Percentiles rank a stretch among this genome's conserved stretches.
phyloP scores from a whole-genome alignment of 352 stramenopile species.

The Pythium sukuiense region DNA sequence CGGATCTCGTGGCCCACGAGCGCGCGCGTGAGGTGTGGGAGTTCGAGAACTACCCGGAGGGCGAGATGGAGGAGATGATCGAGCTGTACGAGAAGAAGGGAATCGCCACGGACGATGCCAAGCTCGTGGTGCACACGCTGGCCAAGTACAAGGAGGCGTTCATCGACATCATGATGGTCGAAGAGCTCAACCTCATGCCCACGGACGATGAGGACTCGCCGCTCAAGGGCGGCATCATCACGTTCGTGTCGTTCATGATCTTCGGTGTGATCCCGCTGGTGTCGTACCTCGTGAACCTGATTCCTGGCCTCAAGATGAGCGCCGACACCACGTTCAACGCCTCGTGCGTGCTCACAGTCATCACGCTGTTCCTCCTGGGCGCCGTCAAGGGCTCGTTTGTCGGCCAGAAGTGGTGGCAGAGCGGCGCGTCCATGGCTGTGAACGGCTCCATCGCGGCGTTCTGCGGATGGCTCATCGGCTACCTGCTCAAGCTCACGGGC shows the following conservation, averaged over 20 bases:
- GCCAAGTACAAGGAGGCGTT: conserved; percentile 98
- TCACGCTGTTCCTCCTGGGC: conserved; percentile 94
- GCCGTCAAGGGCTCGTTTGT: conserved; percentile 90
- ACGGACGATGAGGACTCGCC: conserved; percentile 92
- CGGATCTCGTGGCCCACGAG: conserved; percentile 94
- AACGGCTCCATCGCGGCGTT: conserved; percentile 73
- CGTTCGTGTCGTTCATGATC: conserved; percentile 89
- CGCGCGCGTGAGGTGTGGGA: conserved; percentile 92
- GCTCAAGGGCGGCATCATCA: conserved; percentile 81
- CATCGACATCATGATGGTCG: conserved; percentile 97
- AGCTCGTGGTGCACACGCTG: conserved; percentile 91
- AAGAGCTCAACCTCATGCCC: conserved; percentile 95
- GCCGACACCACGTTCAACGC: conserved; percentile 81
- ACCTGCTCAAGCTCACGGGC: conserved; percentile 76
- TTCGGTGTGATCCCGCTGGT: conserved; percentile 93
- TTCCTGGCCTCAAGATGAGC: conserved; percentile 63
- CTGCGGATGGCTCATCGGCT: conserved; percentile 83
- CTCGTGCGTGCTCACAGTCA: conserved; percentile 92
- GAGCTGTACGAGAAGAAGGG: conserved; percentile 94
- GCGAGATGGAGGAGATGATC: conserved; percentile 97
- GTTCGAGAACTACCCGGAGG: conserved; percentile 95
- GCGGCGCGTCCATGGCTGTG: conserved; percentile 71
- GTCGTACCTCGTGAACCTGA: conserved; percentile 91
- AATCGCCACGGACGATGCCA: conserved; percentile 90
- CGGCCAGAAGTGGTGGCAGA: conserved; percentile 70